Evolutionary conservation across 768 basidiomycete genomes (phyloP).

Genomic region (Kondoa subrosea): DNA sequence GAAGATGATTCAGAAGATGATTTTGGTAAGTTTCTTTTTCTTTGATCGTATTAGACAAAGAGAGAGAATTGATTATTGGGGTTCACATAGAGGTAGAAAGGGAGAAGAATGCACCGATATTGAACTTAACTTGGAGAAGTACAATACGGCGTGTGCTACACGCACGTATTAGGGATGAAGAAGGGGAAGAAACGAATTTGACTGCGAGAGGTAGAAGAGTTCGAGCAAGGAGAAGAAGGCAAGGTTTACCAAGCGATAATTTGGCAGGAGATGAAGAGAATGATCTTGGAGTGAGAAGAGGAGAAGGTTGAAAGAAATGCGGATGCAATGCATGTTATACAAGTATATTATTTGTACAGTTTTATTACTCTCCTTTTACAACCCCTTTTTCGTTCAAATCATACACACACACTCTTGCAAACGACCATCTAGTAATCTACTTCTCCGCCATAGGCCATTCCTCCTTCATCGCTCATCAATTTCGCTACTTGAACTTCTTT

Average conservation of each 20-base stretch:
- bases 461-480: conserved; percentile 13
- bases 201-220: background rate
- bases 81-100: background rate
- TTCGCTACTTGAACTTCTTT: conserved; percentile 28
- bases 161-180: background rate
- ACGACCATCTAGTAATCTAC: background rate
- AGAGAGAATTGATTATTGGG: too few relatives aligned
- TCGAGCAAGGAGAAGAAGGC: background rate
- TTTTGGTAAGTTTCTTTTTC: background rate
- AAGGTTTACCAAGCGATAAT: background rate
- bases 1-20: background rate
- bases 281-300: background rate
- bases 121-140: background rate
- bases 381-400: background rate
- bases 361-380: too few relatives aligned
- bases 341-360: too few relatives aligned
- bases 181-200: background rate
- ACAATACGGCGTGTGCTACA: background rate
- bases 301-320: background rate
- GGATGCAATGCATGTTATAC: background rate
- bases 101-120: background rate
- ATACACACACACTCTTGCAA: too few relatives aligned
- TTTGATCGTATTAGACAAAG: too few relatives aligned
- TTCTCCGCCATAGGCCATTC: background rate
- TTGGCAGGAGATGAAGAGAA: background rate